Base-by-base conservation (phyloP, 2,329 filamentous ascomycete genomes). In the Penicillium sp. region DNA sequence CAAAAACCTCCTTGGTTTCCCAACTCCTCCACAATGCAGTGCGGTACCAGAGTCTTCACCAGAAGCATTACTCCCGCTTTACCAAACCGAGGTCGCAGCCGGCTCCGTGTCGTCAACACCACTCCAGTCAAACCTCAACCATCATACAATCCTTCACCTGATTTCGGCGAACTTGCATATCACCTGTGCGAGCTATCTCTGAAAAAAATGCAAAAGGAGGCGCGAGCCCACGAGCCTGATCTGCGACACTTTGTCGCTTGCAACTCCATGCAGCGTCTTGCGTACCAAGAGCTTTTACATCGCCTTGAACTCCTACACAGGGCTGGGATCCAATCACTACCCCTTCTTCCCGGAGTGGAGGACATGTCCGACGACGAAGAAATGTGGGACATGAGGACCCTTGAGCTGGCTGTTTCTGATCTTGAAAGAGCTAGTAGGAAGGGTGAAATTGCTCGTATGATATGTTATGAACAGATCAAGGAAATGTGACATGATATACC, bases 151-250 rank as follows among this genome's bases (percentile, higher is more conserved):
- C 39, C 39, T 4, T n/a, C 47, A 6, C n/a, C 29, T 10, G 58
- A 59, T 48, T 61, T 56, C 13, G 59, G 62, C 16, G 57, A 59
- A 36, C 51, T 62, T 21, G 57, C 61, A n/a, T 61, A 61, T 42
- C 56, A 59, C 42, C 49, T 63, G 15, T 63, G 57, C 28, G 54
- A 62, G 28, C 53, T 62, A 6, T 63, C 61, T 1, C 38, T 63
- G 18, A 52, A 59, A 47, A 63, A 63, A 34, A 62, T 63, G 6
- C 54, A 58, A 46, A 59, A 58, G 47, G 59, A 63, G 31, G 61
- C 61, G 1, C 53, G 53, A 29, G 51, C 59, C 6, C 51, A 54
- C 12, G 58, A 62, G 23, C 61, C 61, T 3, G 59, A 62, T 42
- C 43, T 63, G 7, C 45, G 61, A 9, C 59, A 61, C 36, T 54